These are phyloP conservation scores for Piper longum DNA, from an alignment of 164 flowering plant genomes.

Conservation along the genomic window DNA sequence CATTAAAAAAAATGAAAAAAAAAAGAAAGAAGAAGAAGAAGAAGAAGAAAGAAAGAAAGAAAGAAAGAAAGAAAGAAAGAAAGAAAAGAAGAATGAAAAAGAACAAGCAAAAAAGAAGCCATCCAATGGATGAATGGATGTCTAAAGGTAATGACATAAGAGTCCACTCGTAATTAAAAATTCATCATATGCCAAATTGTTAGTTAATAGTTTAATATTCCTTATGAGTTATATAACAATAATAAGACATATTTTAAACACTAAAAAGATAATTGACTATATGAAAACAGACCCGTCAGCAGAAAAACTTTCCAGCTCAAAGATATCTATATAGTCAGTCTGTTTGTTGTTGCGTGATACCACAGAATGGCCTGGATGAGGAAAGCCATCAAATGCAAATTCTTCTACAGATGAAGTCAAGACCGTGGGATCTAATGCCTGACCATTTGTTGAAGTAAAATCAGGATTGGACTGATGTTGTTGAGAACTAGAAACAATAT, in stretches of 20 bases:
- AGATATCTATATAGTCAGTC: constrained; percentile 9
- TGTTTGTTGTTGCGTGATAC: constrained; percentile 13
- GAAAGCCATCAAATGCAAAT: constrained; percentile 21
- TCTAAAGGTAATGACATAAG: too few relatives aligned
- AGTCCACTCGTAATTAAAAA: not conserved
- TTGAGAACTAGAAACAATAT: constrained; percentile 13
- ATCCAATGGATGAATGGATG: too few relatives aligned
- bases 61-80: too few relatives aligned
- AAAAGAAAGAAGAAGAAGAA: too few relatives aligned
- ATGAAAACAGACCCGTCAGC: constrained; percentile 26
- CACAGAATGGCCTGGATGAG: constrained; percentile 19
- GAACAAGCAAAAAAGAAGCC: too few relatives aligned
- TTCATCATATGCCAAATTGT: not conserved
- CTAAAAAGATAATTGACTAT: not conserved
- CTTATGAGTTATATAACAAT: not conserved
- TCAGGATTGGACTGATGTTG: constrained; percentile 8
- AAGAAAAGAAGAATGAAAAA: too few relatives aligned
- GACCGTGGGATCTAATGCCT: constrained; percentile 17
- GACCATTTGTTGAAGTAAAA: constrained; percentile 6
- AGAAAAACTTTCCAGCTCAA: constrained; percentile 14
- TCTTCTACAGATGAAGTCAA: constrained; percentile 12
- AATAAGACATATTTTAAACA: not conserved
- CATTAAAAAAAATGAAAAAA: too few relatives aligned
- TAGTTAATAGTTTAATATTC: not conserved
- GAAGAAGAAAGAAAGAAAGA: too few relatives aligned